Percentiles rank a stretch among this genome's conserved stretches.
phyloP scores from a whole-genome alignment of 805 yeast genomes.

The Kodamaea jinghongensis region DNA sequence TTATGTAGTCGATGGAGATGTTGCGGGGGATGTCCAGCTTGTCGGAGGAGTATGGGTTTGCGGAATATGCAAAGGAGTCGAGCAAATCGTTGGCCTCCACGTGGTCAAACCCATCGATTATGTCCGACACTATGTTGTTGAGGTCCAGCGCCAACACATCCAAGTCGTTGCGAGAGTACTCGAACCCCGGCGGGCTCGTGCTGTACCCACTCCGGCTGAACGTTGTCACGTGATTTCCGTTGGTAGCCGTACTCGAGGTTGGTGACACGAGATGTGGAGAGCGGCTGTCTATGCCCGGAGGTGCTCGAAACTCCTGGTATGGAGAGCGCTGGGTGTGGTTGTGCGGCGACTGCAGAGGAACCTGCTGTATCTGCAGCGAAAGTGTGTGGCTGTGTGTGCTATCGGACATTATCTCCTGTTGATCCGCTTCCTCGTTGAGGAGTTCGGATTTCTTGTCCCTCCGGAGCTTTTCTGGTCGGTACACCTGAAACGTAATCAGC shows the following conservation, averaged over 20 bases:
- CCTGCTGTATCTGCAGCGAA: too few relatives aligned
- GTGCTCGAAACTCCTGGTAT: not conserved
- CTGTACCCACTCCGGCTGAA: not conserved
- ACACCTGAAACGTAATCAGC: conserved; percentile 6
- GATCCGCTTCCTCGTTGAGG: too few relatives aligned
- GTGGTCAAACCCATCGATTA: conserved; percentile 13
- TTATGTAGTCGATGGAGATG: conserved; percentile 29
- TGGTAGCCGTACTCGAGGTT: not conserved
- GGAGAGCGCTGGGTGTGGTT: not conserved
- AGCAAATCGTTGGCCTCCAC: conserved; percentile 1
- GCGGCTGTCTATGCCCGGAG: too few relatives aligned
- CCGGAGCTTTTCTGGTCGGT: conserved; percentile 2
- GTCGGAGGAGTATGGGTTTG: not conserved
- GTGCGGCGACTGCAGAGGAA: not conserved
- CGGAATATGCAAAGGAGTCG: conserved; percentile 5
- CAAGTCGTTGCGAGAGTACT: conserved; percentile 30
- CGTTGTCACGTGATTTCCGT: not conserved
- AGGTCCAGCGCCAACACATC: conserved; percentile 36
- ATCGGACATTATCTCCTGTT: too few relatives aligned
- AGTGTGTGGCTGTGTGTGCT: too few relatives aligned
- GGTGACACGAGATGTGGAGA: conserved; percentile 1
- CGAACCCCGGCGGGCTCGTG: conserved; percentile 1
- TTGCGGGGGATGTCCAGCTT: conserved; percentile 20
- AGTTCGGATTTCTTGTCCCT: not conserved
- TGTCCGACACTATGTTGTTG: conserved; percentile 38